phyloP scores from a whole-genome alignment of 2,329 filamentous ascomycete genomes.

The Colletotrichum somersetense region DNA sequence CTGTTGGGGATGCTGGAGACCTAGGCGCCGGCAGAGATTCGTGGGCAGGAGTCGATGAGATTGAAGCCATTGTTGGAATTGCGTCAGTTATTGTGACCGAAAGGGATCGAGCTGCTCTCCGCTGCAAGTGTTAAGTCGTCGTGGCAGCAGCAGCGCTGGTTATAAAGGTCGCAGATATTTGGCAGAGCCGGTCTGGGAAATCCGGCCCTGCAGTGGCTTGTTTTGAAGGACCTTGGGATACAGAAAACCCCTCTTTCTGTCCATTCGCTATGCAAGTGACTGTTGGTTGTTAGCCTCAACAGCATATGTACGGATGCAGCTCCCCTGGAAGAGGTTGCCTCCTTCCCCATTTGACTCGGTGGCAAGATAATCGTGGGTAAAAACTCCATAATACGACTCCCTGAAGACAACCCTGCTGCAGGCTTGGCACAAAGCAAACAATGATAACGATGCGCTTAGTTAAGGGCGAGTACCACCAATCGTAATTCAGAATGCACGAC shows the following conservation, averaged over 20 bases:
- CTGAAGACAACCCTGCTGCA: too few species aligned
- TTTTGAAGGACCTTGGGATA: neutral
- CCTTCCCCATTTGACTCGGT: neutral
- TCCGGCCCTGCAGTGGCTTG: neutral
- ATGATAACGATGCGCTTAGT: too few species aligned
- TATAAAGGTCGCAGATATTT: neutral
- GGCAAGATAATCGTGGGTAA: too few species aligned
- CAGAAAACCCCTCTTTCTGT: neutral
- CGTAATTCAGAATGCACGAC: too few species aligned
- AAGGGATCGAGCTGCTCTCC: neutral
- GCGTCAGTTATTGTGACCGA: neutral
- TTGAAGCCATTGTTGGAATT: neutral
- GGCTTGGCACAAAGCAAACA: too few species aligned
- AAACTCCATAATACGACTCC: too few species aligned
- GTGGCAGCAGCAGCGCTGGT: neutral
- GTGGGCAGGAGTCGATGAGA: neutral
- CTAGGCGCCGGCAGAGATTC: neutral
- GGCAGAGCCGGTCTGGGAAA: neutral
- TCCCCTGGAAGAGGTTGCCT: neutral
- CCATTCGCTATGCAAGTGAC: too few species aligned
- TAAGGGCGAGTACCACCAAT: too few species aligned
- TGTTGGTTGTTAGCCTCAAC: neutral
- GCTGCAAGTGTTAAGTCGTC: neutral
- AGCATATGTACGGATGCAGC: neutral
- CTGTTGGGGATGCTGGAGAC: neutral